Evolutionary conservation across 2,329 filamentous ascomycete species (phyloP).

Genomic region (Fusarium brevicatenulatum): DNA sequence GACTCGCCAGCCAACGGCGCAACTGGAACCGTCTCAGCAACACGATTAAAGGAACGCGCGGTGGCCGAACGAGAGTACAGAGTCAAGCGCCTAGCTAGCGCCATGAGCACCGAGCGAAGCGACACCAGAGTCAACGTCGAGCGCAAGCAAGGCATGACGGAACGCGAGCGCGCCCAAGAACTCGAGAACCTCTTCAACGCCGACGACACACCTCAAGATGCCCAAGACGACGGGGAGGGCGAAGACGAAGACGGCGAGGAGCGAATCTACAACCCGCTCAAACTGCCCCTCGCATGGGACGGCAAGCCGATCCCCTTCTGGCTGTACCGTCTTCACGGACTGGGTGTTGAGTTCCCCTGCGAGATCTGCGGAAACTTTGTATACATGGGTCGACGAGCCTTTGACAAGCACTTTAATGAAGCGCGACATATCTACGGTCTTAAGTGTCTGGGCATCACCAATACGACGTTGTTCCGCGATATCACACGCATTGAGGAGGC

Average conservation of each 20-base stretch:
- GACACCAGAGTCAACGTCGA: slow-evolving; percentile 96
- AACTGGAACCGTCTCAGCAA: slow-evolving; percentile 51
- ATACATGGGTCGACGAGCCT: slow-evolving; percentile 96
- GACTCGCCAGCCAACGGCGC: slow-evolving; percentile 48
- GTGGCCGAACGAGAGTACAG: slow-evolving; percentile 90
- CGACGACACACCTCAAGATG: slow-evolving; percentile 46
- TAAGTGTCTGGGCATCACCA: slow-evolving; percentile 92
- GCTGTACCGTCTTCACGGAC: slow-evolving; percentile 95
- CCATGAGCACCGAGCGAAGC: slow-evolving; percentile 86
- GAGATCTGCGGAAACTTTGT: slow-evolving; percentile 98
- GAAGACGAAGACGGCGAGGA: slow-evolving; percentile 84
- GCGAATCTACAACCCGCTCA: slow-evolving; percentile 95
- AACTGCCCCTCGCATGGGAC: slow-evolving; percentile 95
- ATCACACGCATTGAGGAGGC: slow-evolving; percentile 95
- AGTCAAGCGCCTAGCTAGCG: slow-evolving; percentile 79
- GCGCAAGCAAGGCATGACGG: slow-evolving; percentile 96
- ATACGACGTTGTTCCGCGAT: slow-evolving; percentile 90
- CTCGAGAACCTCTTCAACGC: slow-evolving; percentile 81
- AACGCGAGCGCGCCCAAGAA: slow-evolving; percentile 93
- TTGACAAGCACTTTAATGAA: slow-evolving; percentile 99
- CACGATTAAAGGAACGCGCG: slow-evolving; percentile 83
- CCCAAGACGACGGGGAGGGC: slow-evolving; percentile 67
- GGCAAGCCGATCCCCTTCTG: slow-evolving; percentile 99
- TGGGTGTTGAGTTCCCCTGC: slow-evolving; percentile 94
- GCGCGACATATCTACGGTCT: slow-evolving; percentile 91